phyloP scores from a whole-genome alignment of 208 protist genomes.

The Leishmania lainsoni region DNA sequence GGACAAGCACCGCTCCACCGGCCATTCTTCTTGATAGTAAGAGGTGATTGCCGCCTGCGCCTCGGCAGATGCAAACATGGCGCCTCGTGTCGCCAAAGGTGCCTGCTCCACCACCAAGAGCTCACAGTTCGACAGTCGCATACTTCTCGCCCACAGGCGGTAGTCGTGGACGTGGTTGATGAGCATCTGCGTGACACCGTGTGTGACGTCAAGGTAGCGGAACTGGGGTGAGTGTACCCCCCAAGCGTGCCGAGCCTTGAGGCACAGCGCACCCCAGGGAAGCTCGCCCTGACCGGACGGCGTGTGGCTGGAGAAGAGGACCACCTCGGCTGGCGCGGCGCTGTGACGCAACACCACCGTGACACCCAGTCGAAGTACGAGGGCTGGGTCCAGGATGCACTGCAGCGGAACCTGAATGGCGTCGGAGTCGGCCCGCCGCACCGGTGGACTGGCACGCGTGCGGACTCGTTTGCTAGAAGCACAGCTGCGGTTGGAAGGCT shows the following conservation, averaged over 20 bases:
- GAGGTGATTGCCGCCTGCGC: neutral
- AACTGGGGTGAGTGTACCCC: slow-evolving; percentile 18
- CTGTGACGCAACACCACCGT: slow-evolving; percentile 19
- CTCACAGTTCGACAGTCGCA: slow-evolving; percentile 10
- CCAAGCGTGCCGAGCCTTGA: slow-evolving; percentile 16
- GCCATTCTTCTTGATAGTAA: slow-evolving; percentile 13
- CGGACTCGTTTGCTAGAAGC: neutral
- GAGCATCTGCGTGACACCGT: slow-evolving; percentile 11
- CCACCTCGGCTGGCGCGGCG: slow-evolving; percentile 17
- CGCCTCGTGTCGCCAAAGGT: neutral
- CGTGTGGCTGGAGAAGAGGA: slow-evolving; percentile 11
- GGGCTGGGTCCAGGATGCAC: slow-evolving; percentile 13
- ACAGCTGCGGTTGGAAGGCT: neutral
- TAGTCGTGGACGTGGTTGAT: slow-evolving; percentile 20
- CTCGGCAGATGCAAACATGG: neutral
- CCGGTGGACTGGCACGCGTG: slow-evolving; percentile 10
- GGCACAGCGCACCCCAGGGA: slow-evolving; percentile 12
- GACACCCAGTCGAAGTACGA: slow-evolving; percentile 1
- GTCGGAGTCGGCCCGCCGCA: slow-evolving; percentile 11
- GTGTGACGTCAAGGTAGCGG: slow-evolving; percentile 13
- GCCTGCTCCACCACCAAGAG: slow-evolving; percentile 21
- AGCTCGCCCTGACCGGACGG: slow-evolving; percentile 9
- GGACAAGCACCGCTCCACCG: neutral
- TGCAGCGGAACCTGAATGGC: slow-evolving; percentile 7
- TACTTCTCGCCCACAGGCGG: neutral